phyloP scores from a whole-genome alignment of 1,139 yeast species.

The Hyphopichia burtonii region DNA sequence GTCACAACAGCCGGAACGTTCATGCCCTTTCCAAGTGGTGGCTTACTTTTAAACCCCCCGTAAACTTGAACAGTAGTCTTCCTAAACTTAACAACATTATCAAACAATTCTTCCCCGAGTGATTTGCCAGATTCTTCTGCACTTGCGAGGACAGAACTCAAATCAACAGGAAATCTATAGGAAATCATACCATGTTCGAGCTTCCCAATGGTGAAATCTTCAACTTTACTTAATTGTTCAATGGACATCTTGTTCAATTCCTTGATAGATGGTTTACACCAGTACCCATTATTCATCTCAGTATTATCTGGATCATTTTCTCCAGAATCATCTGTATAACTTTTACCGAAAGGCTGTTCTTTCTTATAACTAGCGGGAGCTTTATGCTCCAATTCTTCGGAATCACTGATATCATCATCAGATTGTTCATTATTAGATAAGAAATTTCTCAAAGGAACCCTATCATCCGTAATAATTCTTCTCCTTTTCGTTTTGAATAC shows the following conservation, averaged over 20 bases:
- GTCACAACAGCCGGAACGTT: slow-evolving; percentile 86
- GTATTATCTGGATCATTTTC: slow-evolving; percentile 6
- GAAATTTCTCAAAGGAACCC: slow-evolving; percentile 14
- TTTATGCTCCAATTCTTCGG: slow-evolving; percentile 9
- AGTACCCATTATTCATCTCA: slow-evolving; percentile 52
- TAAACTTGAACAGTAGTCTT: slow-evolving; percentile 64
- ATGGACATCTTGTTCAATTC: slow-evolving; percentile 48
- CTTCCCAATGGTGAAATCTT: slow-evolving; percentile 75
- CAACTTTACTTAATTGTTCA: slow-evolving; percentile 55
- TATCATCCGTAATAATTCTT: slow-evolving; percentile 23
- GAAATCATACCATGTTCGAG: slow-evolving; percentile 73
- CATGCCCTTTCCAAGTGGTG: slow-evolving; percentile 68
- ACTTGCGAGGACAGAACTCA: slow-evolving; percentile 37
- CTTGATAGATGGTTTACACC: slow-evolving; percentile 73
- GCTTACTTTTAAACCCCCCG: slow-evolving; percentile 53
- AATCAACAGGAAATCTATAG: slow-evolving; percentile 70
- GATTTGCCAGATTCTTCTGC: slow-evolving; percentile 31
- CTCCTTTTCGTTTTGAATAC: slow-evolving; percentile 36
- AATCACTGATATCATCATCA: slow-evolving; percentile 20
- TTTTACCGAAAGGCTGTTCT: slow-evolving; percentile 1
- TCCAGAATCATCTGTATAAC: background rate
- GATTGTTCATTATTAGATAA: slow-evolving; percentile 13
- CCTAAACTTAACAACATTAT: slow-evolving; percentile 57
- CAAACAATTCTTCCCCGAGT: slow-evolving; percentile 46
- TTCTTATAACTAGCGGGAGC: background rate